phyloP scores from a whole-genome alignment of 352 stramenopile genomes.

The Phytophthora vignae region DNA sequence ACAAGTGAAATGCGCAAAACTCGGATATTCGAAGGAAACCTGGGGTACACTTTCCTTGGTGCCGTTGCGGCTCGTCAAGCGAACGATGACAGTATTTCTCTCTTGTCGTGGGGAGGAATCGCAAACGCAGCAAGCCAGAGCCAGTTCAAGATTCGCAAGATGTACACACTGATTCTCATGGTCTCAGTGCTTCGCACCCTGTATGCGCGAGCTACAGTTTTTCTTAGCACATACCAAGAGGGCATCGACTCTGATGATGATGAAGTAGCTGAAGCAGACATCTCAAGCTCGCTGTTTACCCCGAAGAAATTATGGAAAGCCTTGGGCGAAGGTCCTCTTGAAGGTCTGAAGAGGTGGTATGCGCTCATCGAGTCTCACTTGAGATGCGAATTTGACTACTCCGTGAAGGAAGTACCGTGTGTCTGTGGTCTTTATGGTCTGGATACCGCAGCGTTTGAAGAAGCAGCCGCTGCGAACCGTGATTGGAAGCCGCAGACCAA shows the following conservation, averaged over 20 bases:
- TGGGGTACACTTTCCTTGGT: conserved; percentile 77
- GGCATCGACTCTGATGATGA: conserved; percentile 29
- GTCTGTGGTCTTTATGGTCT: conserved; percentile 79
- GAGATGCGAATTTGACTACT: conserved; percentile 83
- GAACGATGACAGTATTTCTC: conserved; percentile 38
- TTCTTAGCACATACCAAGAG: conserved; percentile 54
- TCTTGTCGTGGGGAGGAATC: conserved; percentile 46
- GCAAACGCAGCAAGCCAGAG: conserved; percentile 38
- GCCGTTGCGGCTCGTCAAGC: conserved; percentile 42
- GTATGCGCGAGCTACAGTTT: conserved; percentile 69
- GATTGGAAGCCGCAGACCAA: conserved; percentile 22
- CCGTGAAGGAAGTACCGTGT: conserved; percentile 73
- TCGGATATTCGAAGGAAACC: conserved; percentile 47
- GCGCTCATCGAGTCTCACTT: conserved; percentile 86
- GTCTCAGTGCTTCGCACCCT: conserved; percentile 81
- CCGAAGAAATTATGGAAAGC: conserved; percentile 82
- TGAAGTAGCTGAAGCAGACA: conserved; percentile 52
- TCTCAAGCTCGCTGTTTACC: conserved; percentile 81
- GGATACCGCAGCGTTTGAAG: conserved; percentile 54
- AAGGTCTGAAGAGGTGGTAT: conserved; percentile 81
- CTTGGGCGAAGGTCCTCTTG: conserved; percentile 64
- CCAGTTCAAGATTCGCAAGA: conserved; percentile 74
- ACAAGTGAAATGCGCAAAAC: conserved; percentile 27
- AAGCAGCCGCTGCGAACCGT: conserved; percentile 25
- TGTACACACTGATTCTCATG: conserved; percentile 88